These are phyloP conservation scores for Crataegus laevigata DNA, from an alignment of 306 rosid species.

Conservation along the genomic window DNA sequence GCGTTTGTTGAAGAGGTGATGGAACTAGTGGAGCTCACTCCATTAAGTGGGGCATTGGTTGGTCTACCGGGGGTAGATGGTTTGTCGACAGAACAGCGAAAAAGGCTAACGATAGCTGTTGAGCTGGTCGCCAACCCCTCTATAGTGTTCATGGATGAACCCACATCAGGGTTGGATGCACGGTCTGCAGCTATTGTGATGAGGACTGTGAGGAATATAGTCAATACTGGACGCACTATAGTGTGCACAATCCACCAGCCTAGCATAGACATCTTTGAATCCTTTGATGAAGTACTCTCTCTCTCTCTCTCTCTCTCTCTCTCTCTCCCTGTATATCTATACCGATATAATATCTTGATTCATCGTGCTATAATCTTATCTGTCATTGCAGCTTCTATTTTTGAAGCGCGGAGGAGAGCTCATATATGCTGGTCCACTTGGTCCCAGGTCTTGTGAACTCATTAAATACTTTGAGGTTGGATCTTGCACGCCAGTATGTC, in stretches of 20 bases:
- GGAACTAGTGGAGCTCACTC: constrained; percentile 96
- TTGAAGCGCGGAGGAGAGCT: constrained; percentile 99
- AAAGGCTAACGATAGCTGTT: constrained; percentile 87
- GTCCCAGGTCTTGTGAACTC: constrained; percentile 78
- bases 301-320: background rate
- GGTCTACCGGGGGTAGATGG: constrained; percentile 95
- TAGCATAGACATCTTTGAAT: constrained; percentile 97
- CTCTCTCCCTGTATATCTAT: background rate
- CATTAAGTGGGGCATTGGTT: constrained; percentile 73
- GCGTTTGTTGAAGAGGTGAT: constrained; percentile 92
- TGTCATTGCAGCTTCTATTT: constrained; percentile 64
- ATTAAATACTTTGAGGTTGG: constrained; percentile 86
- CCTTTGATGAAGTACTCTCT: constrained; percentile 81
- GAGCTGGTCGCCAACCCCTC: constrained; percentile 97
- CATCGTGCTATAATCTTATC: constrained; percentile 14
- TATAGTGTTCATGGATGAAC: constrained; percentile 95
- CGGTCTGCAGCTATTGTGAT: constrained; percentile 96
- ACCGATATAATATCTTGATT: background rate
- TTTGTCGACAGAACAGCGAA: constrained; percentile 89
- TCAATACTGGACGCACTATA: constrained; percentile 91
- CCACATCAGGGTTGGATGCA: constrained; percentile 97
- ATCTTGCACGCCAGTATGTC: constrained; percentile 10
- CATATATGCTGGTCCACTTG: constrained; percentile 98
- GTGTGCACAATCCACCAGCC: constrained; percentile 99
- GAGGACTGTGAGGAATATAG: constrained; percentile 98